Percentiles rank a stretch among this genome's conserved stretches.
Conservation (phyloP, 257 asterid genomes). For the Haberlea rhodopensis region DNA sequence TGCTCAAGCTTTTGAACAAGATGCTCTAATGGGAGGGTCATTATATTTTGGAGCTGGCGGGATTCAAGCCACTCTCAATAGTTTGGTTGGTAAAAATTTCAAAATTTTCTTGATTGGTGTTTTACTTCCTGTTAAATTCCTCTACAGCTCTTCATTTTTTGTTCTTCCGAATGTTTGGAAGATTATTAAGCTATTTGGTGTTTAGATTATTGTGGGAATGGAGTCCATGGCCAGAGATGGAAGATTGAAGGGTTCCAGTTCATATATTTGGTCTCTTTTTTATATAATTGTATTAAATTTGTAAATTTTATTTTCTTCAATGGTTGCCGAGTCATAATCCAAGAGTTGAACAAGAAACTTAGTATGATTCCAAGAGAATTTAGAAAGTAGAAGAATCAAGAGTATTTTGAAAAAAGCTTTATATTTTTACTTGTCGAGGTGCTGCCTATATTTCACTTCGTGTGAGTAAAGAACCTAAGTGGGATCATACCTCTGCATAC, state of each 20-base stretch:
- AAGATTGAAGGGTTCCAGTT: no score
- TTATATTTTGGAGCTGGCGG: constrained; percentile 28
- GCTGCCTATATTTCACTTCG: neutral
- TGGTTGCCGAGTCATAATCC: neutral
- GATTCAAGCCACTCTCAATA: constrained; percentile 54
- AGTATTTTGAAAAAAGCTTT: no score
- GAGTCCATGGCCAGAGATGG: no score
- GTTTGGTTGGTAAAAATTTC: constrained; percentile 44
- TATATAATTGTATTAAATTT: neutral
- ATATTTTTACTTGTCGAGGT: no score
- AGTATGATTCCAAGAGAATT: neutral
- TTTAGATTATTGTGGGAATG: no score
- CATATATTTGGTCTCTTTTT: no score
- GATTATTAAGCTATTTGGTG: no score
- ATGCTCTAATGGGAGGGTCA: constrained; percentile 40
- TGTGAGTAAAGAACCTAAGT: no score
- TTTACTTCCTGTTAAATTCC: no score
- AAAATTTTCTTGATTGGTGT: constrained; percentile 1
- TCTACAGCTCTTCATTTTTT: no score
- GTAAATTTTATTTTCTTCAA: neutral
- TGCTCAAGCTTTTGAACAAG: constrained; percentile 45
- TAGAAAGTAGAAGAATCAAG: neutral
- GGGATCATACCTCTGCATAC: neutral
- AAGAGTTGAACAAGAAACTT: neutral
- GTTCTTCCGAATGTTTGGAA: no score